phyloP scores from a whole-genome alignment of 352 stramenopile genomes.

The Globisporangium cystogenes region DNA sequence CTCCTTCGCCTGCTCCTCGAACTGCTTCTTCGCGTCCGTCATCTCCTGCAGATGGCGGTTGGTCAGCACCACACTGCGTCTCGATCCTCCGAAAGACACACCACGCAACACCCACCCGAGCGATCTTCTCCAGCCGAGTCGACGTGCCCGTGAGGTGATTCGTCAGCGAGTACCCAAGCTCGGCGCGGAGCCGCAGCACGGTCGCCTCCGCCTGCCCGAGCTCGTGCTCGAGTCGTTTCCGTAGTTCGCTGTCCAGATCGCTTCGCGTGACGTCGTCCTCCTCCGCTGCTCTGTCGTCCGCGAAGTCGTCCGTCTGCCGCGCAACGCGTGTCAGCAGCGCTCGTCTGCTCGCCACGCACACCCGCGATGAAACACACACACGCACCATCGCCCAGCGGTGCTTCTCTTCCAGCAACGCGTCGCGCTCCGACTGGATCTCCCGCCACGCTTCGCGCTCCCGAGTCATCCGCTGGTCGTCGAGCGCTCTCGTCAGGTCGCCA shows the following conservation, averaged over 20 bases:
- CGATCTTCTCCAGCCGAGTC: conserved; percentile 68
- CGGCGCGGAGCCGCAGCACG: conserved; percentile 63
- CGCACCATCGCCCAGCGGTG: conserved; percentile 78
- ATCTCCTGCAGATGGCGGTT: conserved; percentile 38
- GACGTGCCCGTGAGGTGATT: conserved; percentile 74
- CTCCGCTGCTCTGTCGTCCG: conserved; percentile 18
- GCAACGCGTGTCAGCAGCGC: not conserved
- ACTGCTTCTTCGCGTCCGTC: conserved; percentile 56
- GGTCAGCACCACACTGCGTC: not conserved
- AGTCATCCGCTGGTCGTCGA: conserved; percentile 41
- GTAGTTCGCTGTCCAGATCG: conserved; percentile 44
- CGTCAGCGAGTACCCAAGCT: conserved; percentile 69
- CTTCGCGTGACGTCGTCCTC: conserved; percentile 17
- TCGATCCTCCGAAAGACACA: no score
- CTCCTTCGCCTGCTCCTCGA: conserved; percentile 56
- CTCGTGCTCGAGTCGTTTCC: conserved; percentile 56
- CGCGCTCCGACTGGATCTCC: conserved; percentile 72
- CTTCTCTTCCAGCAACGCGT: conserved; percentile 77
- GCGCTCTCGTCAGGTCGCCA: not conserved
- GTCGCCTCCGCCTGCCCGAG: conserved; percentile 64
- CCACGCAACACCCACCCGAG: conserved; percentile 32
- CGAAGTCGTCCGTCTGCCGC: conserved; percentile 59
- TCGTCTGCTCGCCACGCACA: not conserved
- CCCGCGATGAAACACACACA: not conserved
- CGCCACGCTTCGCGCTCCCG: conserved; percentile 70